Evolutionary conservation across 1,139 yeast species (phyloP).

Genomic region (Geotrichum phurueaensis): DNA sequence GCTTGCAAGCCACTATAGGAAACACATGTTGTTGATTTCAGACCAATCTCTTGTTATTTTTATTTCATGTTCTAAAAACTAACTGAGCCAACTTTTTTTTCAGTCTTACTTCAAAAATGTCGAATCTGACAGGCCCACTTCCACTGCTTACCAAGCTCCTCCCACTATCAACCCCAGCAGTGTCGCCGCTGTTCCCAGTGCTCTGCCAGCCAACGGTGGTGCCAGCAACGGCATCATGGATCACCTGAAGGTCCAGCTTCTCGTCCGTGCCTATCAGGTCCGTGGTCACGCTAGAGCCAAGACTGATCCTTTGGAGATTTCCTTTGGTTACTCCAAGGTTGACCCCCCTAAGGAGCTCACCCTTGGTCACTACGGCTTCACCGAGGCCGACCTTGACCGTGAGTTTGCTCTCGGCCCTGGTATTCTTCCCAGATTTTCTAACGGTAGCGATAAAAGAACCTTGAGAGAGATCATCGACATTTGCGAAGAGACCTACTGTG

Average conservation of each 20-base stretch:
- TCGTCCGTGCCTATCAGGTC: slow-evolving; percentile 97
- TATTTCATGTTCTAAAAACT: not conserved
- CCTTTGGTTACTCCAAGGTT: slow-evolving; percentile 62
- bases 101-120: slow-evolving; percentile 80
- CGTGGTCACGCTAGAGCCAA: slow-evolving; percentile 96
- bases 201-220: slow-evolving; percentile 38
- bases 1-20: not conserved
- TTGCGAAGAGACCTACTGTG: slow-evolving; percentile 83
- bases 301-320: slow-evolving; percentile 88
- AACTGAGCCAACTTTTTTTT: slow-evolving; percentile 22
- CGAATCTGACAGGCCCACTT: slow-evolving; percentile 59
- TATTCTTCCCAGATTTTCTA: slow-evolving; percentile 84
- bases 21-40: not conserved
- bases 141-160: slow-evolving; percentile 81
- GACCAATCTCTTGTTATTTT: not conserved
- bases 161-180: slow-evolving; percentile 76
- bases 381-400: slow-evolving; percentile 75
- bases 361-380: slow-evolving; percentile 83
- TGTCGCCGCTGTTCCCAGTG: slow-evolving; percentile 59
- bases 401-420: slow-evolving; percentile 95
- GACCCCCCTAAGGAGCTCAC: slow-evolving; percentile 79
- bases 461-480: slow-evolving; percentile 69
- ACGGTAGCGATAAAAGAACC: slow-evolving; percentile 46
- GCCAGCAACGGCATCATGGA: slow-evolving; percentile 55
- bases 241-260: slow-evolving; percentile 90